Conservation (phyloP, 768 basidiomycete genomes). For the Termitomyces sp. region DNA sequence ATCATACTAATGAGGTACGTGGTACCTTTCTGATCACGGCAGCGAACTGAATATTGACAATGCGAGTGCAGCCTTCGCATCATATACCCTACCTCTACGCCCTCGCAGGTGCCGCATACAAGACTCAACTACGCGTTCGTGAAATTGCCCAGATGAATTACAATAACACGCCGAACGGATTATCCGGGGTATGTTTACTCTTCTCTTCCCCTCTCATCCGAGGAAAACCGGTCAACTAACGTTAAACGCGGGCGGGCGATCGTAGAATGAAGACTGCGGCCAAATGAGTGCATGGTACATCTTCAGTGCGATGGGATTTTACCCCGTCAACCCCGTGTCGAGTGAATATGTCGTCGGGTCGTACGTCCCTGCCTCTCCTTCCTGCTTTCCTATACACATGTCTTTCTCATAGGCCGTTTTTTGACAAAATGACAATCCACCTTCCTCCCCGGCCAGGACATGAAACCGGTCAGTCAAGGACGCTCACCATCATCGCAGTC, state of each 20-base stretch:
- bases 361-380: constrained; percentile 31
- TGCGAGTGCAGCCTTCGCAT: constrained; percentile 60
- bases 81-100: constrained; percentile 85
- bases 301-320: constrained; percentile 80
- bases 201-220: not conserved
- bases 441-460: constrained; percentile 37
- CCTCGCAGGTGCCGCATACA: constrained; percentile 66
- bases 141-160: constrained; percentile 64
- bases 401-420: constrained; percentile 36
- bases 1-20: constrained; percentile 75
- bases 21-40: not conserved
- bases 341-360: constrained; percentile 74
- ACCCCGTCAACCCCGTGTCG: constrained; percentile 80
- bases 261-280: constrained; percentile 83
- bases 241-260: not conserved
- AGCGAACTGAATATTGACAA: no score
- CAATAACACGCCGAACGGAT: constrained; percentile 61
- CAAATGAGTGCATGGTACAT: constrained; percentile 92
- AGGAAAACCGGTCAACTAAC: no score
- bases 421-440: constrained; percentile 49
- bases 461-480: constrained; percentile 12
- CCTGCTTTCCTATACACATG: not conserved
- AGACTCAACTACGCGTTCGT: constrained; percentile 68
- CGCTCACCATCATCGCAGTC: constrained; percentile 47
- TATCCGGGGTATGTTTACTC: constrained; percentile 57